Conservation (phyloP, 495 filamentous ascomycete species). For the Talaromyces stipitatus region DNA sequence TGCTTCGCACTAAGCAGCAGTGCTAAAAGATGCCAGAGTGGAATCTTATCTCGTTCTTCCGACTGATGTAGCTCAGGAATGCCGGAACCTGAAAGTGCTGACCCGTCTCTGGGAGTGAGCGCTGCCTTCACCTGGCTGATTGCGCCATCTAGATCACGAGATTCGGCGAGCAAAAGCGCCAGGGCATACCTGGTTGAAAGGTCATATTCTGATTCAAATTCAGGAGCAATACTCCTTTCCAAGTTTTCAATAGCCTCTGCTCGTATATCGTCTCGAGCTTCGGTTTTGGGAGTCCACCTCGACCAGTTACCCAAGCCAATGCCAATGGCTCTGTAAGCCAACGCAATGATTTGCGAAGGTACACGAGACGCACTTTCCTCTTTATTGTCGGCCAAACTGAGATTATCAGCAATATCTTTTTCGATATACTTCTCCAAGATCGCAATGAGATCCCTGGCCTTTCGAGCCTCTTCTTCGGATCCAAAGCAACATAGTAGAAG, state of each 20-base stretch:
- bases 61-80: conserved; percentile 18
- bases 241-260: conserved; percentile 66
- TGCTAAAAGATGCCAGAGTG: conserved; percentile 75
- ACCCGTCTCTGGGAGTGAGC: conserved; percentile 23
- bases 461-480: conserved; percentile 63
- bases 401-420: conserved; percentile 28
- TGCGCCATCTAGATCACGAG: conserved; percentile 64
- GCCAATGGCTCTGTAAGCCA: conserved; percentile 73
- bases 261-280: conserved; percentile 59
- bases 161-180: conserved; percentile 72
- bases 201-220: conserved; percentile 51
- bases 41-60: conserved; percentile 33
- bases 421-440: conserved; percentile 60
- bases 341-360: conserved; percentile 47
- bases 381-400: conserved; percentile 26
- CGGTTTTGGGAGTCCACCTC: conserved; percentile 63
- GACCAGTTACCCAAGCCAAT: conserved; percentile 82
- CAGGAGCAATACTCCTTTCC: conserved; percentile 58
- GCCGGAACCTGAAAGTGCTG: conserved; percentile 16
- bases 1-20: conserved; percentile 79
- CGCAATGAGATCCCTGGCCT: conserved; percentile 57
- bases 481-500: conserved; percentile 77
- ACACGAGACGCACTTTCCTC: conserved; percentile 32
- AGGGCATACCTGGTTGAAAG: conserved; percentile 71
- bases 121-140: conserved; percentile 68